Base-by-base conservation (phyloP, 2,329 filamentous ascomycete genomes). In the Claviceps sp. region DNA sequence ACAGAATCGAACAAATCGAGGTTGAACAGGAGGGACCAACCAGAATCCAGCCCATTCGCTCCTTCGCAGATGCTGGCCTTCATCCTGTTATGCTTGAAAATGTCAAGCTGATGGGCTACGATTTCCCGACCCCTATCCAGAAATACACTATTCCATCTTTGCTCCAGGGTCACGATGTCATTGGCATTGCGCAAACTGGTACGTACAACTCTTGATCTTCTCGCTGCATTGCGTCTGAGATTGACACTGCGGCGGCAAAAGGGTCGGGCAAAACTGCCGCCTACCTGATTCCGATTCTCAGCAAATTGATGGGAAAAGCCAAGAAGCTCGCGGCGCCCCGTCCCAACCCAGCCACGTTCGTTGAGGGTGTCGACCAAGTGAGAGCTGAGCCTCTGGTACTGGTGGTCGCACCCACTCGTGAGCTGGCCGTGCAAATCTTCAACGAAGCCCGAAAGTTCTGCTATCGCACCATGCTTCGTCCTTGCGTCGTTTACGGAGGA, bases 241-340 rank as follows among this genome's bases (percentile, higher is more conserved):
- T 20, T 45, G 26, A 18, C 8, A 14, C 3, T 22, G 43, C 1
- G 30, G 4, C 20, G 5, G 6, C 56, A 5, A 48, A 96, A 96
- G 91, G 93, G 20, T 97, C 91, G 26, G 93, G 93, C 50, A 98
- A 98, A 74, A 98, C 93, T 0, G 91, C 87, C 0, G 90, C 93
- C 0, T 98, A 93, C 63, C 70, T 98, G 4, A 81, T 96, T 52
- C 93, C 93, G 0, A 87, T 95, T 54, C 63, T 97, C 49, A 95
- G 89, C 54, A 85, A 87, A 65, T 71, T 98, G 22, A 96, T 97
- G 89, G 93, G 93, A 26, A 97, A 97, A 70, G 89, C 87, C 5
- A 93, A 89, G 70, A 90, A 89, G 69, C 72, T 96, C 6, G 84
- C 84, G 1, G 90, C 87, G 5, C 76, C 81, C 45, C 85, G 90